A percentile compares a stretch with the other conserved stretches of the same genome.
Conservation (phyloP, 495 filamentous ascomycete genomes). For the Aspergillus steynii region DNA sequence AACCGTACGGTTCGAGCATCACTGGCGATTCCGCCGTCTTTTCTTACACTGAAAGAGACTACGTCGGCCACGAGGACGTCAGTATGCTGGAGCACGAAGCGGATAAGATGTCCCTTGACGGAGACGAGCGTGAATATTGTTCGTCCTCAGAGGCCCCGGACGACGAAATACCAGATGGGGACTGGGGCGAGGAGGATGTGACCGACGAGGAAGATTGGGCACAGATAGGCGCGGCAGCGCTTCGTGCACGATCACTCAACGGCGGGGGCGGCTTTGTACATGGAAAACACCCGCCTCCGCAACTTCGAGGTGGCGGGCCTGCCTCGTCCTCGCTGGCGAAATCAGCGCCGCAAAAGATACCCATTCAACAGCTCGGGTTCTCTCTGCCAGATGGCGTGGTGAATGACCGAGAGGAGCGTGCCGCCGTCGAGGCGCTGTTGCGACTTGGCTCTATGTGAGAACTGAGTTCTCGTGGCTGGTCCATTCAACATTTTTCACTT, state of each 20-base stretch:
- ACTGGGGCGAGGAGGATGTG: conserved; percentile 72
- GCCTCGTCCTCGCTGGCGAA: conserved; percentile 37
- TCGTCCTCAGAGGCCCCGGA: conserved; percentile 72
- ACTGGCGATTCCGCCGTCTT: conserved; percentile 70
- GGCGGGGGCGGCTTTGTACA: conserved; percentile 35
- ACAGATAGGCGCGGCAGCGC: conserved; percentile 79
- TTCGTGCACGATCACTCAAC: conserved; percentile 70
- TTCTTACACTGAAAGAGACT: conserved; percentile 66
- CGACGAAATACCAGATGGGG: conserved; percentile 63
- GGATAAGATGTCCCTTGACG: conserved; percentile 95
- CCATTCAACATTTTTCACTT: conserved; percentile 15
- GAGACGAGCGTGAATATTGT: conserved; percentile 62
- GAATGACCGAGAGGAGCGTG: conserved; percentile 69
- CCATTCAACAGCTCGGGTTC: conserved; percentile 38
- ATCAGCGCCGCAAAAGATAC: conserved; percentile 38
- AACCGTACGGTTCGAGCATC: conserved; percentile 59
- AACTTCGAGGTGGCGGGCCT: conserved; percentile 36
- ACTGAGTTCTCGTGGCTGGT: conserved; percentile 19
- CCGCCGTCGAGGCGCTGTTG: conserved; percentile 81
- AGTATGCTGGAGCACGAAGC: conserved; percentile 82
- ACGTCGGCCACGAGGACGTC: conserved; percentile 49
- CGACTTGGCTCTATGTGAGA: conserved; percentile 85
- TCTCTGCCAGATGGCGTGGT: conserved; percentile 29
- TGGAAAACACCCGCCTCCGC: conserved; percentile 22
- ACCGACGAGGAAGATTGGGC: conserved; percentile 99